These are phyloP conservation scores for Aspergillus cavernicola DNA, from an alignment of 495 filamentous ascomycete species.

Conservation along the genomic window DNA sequence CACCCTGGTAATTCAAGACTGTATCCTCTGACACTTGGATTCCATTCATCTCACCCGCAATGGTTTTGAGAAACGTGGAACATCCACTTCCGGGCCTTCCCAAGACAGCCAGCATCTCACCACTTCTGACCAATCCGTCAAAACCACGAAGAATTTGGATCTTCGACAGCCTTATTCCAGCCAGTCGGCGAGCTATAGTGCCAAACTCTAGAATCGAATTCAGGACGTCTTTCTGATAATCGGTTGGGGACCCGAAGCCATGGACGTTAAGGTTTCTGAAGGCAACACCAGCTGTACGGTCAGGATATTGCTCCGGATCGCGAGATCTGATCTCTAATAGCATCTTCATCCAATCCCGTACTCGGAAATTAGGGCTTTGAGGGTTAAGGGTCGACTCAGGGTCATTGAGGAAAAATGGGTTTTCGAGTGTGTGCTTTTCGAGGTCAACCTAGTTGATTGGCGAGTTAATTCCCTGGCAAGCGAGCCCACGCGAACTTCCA, in stretches of 20 bases:
- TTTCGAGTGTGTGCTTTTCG: constrained; percentile 19
- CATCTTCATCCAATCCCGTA: constrained; percentile 28
- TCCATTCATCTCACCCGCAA: constrained; percentile 34
- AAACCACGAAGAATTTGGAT: constrained; percentile 38
- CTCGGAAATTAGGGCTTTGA: constrained; percentile 24
- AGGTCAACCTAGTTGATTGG: constrained; percentile 18
- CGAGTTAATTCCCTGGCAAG: constrained; percentile 20
- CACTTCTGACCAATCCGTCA: constrained; percentile 32
- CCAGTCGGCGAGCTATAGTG: constrained; percentile 35
- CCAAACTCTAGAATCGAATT: constrained; percentile 32
- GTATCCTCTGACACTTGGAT: constrained; percentile 33
- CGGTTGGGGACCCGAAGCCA: constrained; percentile 48
- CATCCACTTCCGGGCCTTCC: constrained; percentile 40
- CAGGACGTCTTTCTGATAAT: constrained; percentile 48
- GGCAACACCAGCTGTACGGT: constrained; percentile 32
- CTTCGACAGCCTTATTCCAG: constrained; percentile 16
- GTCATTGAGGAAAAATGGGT: constrained; percentile 15
- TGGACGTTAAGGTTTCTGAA: constrained; percentile 50
- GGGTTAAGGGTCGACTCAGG: constrained; percentile 27
- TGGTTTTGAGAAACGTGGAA: constrained; percentile 37
- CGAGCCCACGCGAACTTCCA: constrained; percentile 13
- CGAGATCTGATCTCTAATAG: constrained; percentile 19
- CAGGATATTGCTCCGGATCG: constrained; percentile 22
- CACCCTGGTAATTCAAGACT: constrained; percentile 45
- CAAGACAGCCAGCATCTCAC: constrained; percentile 35